Base-by-base conservation (phyloP, 805 yeast species). In the Myxozyma sirexii region DNA sequence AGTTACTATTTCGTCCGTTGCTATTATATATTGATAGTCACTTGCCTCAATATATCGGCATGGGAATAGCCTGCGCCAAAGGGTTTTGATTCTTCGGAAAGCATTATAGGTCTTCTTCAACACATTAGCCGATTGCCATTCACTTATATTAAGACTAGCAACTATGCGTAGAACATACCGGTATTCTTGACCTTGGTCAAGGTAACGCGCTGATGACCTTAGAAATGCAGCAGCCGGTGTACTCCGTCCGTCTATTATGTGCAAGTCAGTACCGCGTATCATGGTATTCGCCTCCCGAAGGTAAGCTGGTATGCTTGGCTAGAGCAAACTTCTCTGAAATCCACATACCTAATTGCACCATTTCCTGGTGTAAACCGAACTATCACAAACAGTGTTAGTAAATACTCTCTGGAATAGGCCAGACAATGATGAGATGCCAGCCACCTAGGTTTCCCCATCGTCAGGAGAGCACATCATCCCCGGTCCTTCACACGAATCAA, bases 41-140 rank as follows among this genome's bases (percentile, higher is more conserved):
- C 57, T 38, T 46, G 59, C 64, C 50, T 53, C 24, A 69, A 64
- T n/a, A 75, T 66, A 51, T 80, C 84, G n/a, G 83, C 72, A 70
- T 82, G 84, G 6, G 86, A 81, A 66, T 79, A 79, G 1, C 84
- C 78, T 0, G 86, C 84, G 10, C 87, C 87, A 15, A 82, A 77
- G 1, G 81, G 75, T 59, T 76, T 79, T 15, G 67, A 68, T 43
- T 77, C 80, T 47, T 72, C 74, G 23, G 45, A 29, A 24, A 48
- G 27, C 35, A 44, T n/a, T n/a, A 56, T 13, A 13, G 59, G 54
- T n/a, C 59, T 56, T 27, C 35, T 13, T 27, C 21, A 38, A 19
- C 29, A 17, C 10, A 23, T 24, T 35, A 23, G 50, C 31, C 10
- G 33, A 29, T 29, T 29, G 15, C 10, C 41, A 23, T 8, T 26